phyloP scores from a whole-genome alignment of 2,329 filamentous ascomycete genomes.

The Lojkania enalia region DNA sequence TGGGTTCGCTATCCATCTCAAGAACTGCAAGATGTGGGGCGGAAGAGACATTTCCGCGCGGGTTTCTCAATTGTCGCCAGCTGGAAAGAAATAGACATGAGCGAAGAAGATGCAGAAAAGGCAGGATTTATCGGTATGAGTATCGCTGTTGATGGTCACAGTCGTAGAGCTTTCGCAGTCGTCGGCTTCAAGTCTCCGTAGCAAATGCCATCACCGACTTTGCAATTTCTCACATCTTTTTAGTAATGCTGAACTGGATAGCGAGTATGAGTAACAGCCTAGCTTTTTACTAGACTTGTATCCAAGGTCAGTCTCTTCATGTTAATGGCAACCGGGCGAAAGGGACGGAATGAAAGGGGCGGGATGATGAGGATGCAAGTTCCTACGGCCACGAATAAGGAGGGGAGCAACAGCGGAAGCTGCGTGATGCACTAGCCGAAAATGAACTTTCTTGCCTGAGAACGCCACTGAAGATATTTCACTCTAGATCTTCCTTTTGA shows the following conservation, averaged over 20 bases:
- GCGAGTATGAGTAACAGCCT: neutral
- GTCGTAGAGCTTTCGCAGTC: neutral
- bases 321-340: neutral
- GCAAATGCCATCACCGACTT: neutral
- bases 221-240: neutral
- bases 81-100: neutral
- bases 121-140: neutral
- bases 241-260: neutral
- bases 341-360: neutral
- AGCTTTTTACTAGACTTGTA: neutral
- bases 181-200: neutral
- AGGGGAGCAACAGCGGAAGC: neutral
- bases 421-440: neutral
- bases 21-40: neutral
- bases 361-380: neutral
- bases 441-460: neutral
- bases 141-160: neutral
- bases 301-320: neutral
- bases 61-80: neutral
- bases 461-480: neutral
- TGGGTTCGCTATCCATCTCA: neutral
- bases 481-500: neutral
- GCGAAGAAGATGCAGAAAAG: neutral
- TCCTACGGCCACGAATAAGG: neutral
- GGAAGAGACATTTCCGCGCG: neutral